Evolutionary conservation across 495 filamentous ascomycete species (phyloP), one percentile per base, ranked within the genome.

Genomic region (Penicillium robsamsonii): DNA sequence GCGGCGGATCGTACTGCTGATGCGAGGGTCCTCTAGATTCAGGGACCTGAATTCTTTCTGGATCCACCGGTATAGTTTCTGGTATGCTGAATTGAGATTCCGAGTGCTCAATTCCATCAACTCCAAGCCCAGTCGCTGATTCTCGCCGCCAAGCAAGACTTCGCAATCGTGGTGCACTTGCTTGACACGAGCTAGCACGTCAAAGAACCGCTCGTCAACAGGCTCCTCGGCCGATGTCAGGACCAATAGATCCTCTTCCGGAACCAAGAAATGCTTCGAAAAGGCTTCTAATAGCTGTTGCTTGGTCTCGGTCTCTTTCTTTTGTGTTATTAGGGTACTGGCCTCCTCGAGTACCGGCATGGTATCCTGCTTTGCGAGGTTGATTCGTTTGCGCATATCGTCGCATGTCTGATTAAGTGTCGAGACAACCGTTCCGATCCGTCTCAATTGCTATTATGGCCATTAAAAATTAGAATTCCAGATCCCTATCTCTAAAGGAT

Each of bases 11-110:
- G 91, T 82, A 29, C 88, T 82, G 63, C 87, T 92, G 60, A 98
- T 92, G 55, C 96, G 91, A 4, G 93, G 93, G 65, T 92, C 96
- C 68, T 97, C 95, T 12, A 99, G 81, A 67, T 97, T 95, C 44
- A 97, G 72, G 1, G 87, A 85, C 68, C 92, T 93, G 75, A 98
- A 92, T 64, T 97, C 92, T 31, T 87, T 84, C 69, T 97, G 92
- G 9, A 96, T 87, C 95, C 95, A 97, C 57, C 86, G 82, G 70
- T 93, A 96, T 10, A 97, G 79, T 69, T 96, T 97, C 70, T 97
- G 93, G 66, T 95, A 97, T 12, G 89, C 93, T 12, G 80, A 81
- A 67, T 96, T 94, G n/a, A 99, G 81, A 38, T 89, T 84, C 53
- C 87, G 86, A 12, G 90, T 88, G 53, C 86, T 90, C 71, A 91